These are phyloP conservation scores for Hypholoma fasciculare DNA, from an alignment of 768 basidiomycete species.

Conservation along the genomic window DNA sequence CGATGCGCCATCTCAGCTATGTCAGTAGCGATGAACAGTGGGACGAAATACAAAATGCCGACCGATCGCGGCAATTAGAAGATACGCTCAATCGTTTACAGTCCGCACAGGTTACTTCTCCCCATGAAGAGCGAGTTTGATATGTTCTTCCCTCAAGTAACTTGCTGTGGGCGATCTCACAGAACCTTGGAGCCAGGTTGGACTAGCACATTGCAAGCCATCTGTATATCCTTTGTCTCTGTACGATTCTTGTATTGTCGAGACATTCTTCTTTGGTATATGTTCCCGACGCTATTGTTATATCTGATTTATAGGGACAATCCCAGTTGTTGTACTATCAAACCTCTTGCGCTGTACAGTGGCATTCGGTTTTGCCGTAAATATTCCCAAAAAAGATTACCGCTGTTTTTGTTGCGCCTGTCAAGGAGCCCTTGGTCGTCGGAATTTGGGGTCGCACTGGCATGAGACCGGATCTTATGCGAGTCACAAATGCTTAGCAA, in stretches of 20 bases:
- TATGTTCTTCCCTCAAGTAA: no score
- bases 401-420: no score
- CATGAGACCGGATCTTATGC: neutral
- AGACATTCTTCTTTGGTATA: neutral
- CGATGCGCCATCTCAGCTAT: conserved; percentile 53
- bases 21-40: conserved; percentile 53
- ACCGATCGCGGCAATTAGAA: conserved; percentile 52
- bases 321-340: neutral
- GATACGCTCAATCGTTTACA: conserved; percentile 53
- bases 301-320: neutral
- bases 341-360: neutral
- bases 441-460: neutral
- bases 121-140: no score
- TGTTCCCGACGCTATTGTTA: neutral
- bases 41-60: conserved; percentile 54
- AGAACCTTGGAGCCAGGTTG: no score
- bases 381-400: no score
- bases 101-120: conserved; percentile 16
- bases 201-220: no score
- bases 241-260: neutral
- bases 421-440: neutral
- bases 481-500: neutral
- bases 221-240: neutral
- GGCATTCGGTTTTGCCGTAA: no score
- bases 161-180: no score